Conservation (phyloP, 2,329 filamentous ascomycete genomes). For the Corniculantispora saksenae region DNA sequence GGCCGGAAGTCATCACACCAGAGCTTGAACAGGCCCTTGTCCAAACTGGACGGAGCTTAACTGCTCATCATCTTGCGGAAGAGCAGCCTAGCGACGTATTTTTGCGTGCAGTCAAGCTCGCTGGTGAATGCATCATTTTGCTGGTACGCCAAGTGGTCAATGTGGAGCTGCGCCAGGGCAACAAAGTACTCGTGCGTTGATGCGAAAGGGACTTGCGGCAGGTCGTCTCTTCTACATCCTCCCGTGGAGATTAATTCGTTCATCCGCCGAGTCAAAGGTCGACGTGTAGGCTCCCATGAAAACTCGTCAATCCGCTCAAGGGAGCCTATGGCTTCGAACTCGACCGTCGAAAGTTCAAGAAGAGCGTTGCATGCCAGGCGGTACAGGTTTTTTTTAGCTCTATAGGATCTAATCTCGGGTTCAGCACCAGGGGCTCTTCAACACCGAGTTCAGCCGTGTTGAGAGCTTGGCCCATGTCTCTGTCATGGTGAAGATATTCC, state of each 20-base stretch:
- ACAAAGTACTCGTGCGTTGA: not conserved
- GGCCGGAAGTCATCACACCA: constrained; percentile 8
- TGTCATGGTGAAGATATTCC: constrained; percentile 6
- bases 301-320: not conserved
- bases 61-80: not conserved
- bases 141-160: not conserved
- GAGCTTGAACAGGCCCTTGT: not conserved
- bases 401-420: not conserved
- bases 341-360: not conserved
- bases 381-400: not conserved
- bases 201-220: not conserved
- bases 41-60: not conserved
- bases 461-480: constrained; percentile 1
- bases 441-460: not conserved
- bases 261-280: not conserved
- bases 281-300: not conserved
- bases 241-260: not conserved
- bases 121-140: not conserved
- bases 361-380: not conserved
- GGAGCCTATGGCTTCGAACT: not conserved
- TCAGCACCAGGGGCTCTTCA: not conserved
- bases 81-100: not conserved
- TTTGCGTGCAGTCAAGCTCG: not conserved
- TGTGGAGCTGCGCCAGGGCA: not conserved
- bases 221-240: not conserved